Conservation (phyloP, 345 rosid species). For the Brassica nigra region DNA sequence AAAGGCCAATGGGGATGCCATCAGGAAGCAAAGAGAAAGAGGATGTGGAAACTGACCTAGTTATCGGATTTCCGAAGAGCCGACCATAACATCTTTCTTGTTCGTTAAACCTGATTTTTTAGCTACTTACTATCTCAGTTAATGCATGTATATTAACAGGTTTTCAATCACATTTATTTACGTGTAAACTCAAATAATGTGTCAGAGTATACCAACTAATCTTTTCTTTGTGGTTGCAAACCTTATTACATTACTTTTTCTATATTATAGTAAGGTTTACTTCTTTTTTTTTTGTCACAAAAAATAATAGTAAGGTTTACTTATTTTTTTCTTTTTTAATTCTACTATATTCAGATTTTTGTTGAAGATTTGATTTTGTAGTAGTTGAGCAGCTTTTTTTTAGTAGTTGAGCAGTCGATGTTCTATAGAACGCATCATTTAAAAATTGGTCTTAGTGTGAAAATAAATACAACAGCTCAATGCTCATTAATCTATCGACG, state of each 20-base stretch:
- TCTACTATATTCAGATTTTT: no score
- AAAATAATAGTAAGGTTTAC: not conserved
- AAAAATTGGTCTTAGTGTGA: not conserved
- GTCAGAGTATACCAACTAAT: not conserved
- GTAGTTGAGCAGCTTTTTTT: not conserved
- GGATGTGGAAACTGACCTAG: constrained; percentile 54
- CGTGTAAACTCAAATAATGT: not conserved
- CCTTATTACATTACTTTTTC: no score
- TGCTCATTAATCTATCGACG: no score
- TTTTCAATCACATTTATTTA: not conserved
- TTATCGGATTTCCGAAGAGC: constrained; percentile 47
- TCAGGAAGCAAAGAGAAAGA: constrained; percentile 13
- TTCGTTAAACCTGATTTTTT: not conserved
- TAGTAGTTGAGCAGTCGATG: not conserved
- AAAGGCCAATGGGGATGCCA: constrained; percentile 6
- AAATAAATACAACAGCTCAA: no score
- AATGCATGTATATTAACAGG: not conserved
- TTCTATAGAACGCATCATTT: not conserved
- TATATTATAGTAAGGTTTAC: not conserved
- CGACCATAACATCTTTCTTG: constrained; percentile 9
- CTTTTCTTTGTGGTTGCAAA: not conserved
- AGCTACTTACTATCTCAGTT: not conserved
- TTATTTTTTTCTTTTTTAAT: no score
- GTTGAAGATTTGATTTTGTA: not conserved
- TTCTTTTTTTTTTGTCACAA: no score